A percentile compares a stretch with the other conserved stretches of the same genome.
These are phyloP conservation scores for Phytophthora idaei DNA, from an alignment of 352 stramenopile genomes.

Conservation along the genomic window DNA sequence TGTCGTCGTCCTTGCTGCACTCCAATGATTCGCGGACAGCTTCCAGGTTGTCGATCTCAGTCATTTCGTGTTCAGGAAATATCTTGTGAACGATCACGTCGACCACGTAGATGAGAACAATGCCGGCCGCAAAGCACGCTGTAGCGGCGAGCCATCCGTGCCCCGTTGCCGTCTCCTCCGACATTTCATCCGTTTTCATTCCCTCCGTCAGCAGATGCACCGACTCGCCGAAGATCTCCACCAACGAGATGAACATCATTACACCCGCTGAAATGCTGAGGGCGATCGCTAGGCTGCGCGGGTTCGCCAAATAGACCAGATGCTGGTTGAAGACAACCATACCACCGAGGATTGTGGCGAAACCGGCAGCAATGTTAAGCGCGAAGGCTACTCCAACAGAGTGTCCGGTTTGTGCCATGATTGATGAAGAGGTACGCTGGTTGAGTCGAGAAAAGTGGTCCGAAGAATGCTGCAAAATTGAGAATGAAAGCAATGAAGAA, in stretches of 20 bases:
- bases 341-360: slow-evolving; percentile 58
- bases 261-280: slow-evolving; percentile 69
- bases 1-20: slow-evolving; percentile 25
- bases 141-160: slow-evolving; percentile 84
- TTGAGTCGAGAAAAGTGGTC: not conserved
- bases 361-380: slow-evolving; percentile 32
- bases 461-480: slow-evolving; percentile 1
- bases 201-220: slow-evolving; percentile 40
- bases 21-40: slow-evolving; percentile 39
- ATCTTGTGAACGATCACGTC: slow-evolving; percentile 51
- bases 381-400: slow-evolving; percentile 22
- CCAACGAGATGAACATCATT: slow-evolving; percentile 41
- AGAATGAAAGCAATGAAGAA: not conserved
- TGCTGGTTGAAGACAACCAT: slow-evolving; percentile 54
- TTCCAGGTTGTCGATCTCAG: slow-evolving; percentile 38
- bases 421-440: not conserved
- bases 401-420: slow-evolving; percentile 45
- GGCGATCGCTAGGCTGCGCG: slow-evolving; percentile 77
- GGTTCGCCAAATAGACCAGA: slow-evolving; percentile 47
- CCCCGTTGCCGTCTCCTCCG: slow-evolving; percentile 35
- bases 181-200: slow-evolving; percentile 40
- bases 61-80: slow-evolving; percentile 36
- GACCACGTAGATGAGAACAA: slow-evolving; percentile 60
- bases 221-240: slow-evolving; percentile 59
- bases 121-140: slow-evolving; percentile 85